Base-by-base conservation (phyloP, 148 eudicot species). In the Fagopyrum esculentum region DNA sequence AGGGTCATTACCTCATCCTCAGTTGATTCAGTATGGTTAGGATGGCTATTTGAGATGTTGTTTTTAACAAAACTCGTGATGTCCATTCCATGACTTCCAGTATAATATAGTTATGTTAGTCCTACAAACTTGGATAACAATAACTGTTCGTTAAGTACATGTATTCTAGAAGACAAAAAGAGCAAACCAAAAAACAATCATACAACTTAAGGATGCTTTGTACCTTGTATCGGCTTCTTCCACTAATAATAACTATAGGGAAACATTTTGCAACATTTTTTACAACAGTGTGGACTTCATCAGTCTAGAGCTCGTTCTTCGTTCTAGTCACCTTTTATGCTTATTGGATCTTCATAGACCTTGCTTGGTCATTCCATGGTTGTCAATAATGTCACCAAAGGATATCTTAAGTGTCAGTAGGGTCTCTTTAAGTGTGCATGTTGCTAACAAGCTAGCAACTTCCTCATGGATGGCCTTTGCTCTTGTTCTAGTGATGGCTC, bases 11-110 rank as follows among this genome's bases (percentile, higher is more conserved):
- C 99, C 97, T 89, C 89, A 83, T 89, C 87, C 77, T 89, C 86
- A 74, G 87, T 87, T 40, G 90, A 78, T 80, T 85, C 83, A 61
- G 89, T 86, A 78, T 89, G 85, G 77, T 90, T 87, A 70, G 83
- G 82, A 79, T 86, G 87, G 26, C 83, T 92, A 76, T 48, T 81
- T 60, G 85, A 77, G 72, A 48, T 55, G 9, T 89, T 79, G 44
- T 78, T 75, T 50, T 84, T 78, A 80, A 80, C 87, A 59, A 93
- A 96, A 75, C 96, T 86, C 90, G 89, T 86, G 45, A 96, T 92
- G 80, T 96, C 99, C 99, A 96, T 92, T 44, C 99, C 99, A 69
- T 96, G 99, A 78, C 99, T 96, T 43, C 99, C 99, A 26, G 99
- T 98, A 77, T 96, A 96, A 78, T 85, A 89, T 59, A 96, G 98